Conservation (phyloP, 805 yeast species). For the Ogataea pini region DNA sequence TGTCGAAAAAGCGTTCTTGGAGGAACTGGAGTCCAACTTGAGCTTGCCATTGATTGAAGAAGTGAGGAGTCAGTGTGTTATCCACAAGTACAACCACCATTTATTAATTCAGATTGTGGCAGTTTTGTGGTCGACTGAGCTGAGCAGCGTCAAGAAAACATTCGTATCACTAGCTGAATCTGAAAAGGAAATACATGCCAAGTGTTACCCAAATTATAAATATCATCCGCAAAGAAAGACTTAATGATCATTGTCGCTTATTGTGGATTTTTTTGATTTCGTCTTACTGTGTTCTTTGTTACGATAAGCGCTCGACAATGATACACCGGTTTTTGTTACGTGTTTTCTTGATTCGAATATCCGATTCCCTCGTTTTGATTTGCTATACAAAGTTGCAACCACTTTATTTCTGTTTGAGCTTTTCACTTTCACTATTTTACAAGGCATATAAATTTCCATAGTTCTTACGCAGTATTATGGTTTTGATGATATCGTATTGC, state of each 20-base stretch:
- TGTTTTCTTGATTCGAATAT: not conserved
- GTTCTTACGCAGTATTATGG: not conserved
- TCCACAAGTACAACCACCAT: conserved; percentile 42
- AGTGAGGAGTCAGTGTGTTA: conserved; percentile 15
- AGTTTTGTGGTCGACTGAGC: conserved; percentile 47
- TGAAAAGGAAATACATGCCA: conserved; percentile 43
- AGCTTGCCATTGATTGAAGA: conserved; percentile 9
- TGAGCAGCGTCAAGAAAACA: conserved; percentile 35
- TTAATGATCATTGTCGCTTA: not conserved
- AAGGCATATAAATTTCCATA: not conserved
- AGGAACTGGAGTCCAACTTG: conserved; percentile 12
- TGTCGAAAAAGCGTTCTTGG: conserved; percentile 19
- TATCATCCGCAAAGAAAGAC: conserved; percentile 41
- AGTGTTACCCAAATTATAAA: conserved; percentile 45
- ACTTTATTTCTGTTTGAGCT: not conserved
- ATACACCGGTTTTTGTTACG: not conserved
- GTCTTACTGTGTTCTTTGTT: not conserved
- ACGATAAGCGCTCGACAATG: not conserved
- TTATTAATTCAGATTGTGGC: conserved; percentile 44
- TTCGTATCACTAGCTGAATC: conserved; percentile 40
- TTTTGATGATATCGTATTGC: not conserved
- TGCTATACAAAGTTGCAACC: conserved; percentile 6
- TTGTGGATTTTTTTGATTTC: not conserved
- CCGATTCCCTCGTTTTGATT: not conserved
- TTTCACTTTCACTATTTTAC: not conserved